A percentile compares a stretch with the other conserved stretches of the same genome.
phyloP scores from a whole-genome alignment of 2,329 filamentous ascomycete species.

The Scytalidium sp. region DNA sequence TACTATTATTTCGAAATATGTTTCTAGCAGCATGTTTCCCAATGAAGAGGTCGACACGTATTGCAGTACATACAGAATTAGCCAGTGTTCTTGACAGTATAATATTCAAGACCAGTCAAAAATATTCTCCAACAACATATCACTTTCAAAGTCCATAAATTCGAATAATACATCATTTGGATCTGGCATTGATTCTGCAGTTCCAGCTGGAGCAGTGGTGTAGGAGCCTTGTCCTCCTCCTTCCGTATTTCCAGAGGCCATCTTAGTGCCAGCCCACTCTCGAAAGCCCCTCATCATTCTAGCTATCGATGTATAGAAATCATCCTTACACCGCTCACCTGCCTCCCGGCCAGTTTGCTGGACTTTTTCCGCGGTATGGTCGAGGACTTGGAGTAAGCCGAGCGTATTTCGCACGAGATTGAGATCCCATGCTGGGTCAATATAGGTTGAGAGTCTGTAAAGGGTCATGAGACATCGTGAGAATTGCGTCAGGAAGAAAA shows the following conservation, averaged over 20 bases:
- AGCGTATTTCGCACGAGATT: constrained; percentile 30
- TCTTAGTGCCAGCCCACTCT: not conserved
- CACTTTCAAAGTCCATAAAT: not conserved
- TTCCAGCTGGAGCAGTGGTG: too few species aligned
- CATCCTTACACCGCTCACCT: constrained; percentile 26
- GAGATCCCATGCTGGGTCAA: constrained; percentile 32
- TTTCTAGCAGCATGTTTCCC: too few species aligned
- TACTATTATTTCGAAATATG: too few species aligned
- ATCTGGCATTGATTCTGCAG: not conserved
- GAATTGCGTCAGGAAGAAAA: constrained; percentile 36
- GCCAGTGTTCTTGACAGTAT: too few species aligned
- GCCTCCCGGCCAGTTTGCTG: constrained; percentile 24
- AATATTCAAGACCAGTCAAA: not conserved
- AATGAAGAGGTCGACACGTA: too few species aligned
- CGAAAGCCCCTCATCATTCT: constrained; percentile 21
- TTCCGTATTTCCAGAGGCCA: too few species aligned
- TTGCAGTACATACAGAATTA: too few species aligned
- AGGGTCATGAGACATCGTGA: constrained; percentile 29
- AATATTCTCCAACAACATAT: not conserved
- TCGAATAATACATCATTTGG: not conserved
- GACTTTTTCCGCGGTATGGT: constrained; percentile 27
- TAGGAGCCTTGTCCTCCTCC: too few species aligned
- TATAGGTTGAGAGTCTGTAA: constrained; percentile 30
- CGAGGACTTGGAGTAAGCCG: constrained; percentile 26
- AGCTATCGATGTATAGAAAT: constrained; percentile 21